Percentiles rank a stretch among this genome's conserved stretches.
Evolutionary conservation across 1,284 basidiomycete species (phyloP).

Genomic region (Wolfiporia cocos): DNA sequence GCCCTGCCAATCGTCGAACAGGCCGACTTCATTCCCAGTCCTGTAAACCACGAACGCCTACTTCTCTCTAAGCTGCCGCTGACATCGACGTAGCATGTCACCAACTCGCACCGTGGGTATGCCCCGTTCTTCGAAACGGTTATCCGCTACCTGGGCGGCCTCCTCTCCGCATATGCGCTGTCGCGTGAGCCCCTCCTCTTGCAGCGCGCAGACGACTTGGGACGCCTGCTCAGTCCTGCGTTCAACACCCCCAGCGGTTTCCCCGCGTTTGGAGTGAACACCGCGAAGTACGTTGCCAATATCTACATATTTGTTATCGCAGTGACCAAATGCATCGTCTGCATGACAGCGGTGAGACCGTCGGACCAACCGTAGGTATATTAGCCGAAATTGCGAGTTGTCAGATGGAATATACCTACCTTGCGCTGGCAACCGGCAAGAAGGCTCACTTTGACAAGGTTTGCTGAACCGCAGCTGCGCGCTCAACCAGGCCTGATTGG

Average conservation of each 20-base stretch:
- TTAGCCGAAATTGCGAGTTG: slow-evolving; percentile 47
- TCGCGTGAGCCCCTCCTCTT: slow-evolving; percentile 49
- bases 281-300: slow-evolving; percentile 24
- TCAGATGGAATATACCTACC: slow-evolving; percentile 60
- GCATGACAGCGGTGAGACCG: slow-evolving; percentile 4
- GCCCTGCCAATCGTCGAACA: slow-evolving; percentile 68
- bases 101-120: slow-evolving; percentile 12
- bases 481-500: too few species aligned
- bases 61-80: background rate
- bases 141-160: slow-evolving; percentile 71
- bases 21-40: slow-evolving; percentile 44
- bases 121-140: slow-evolving; percentile 70
- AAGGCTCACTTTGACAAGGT: slow-evolving; percentile 45
- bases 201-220: slow-evolving; percentile 46
- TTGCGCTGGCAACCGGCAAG: slow-evolving; percentile 55
- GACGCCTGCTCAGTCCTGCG: slow-evolving; percentile 39
- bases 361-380: slow-evolving; percentile 9
- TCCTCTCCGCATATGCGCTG: slow-evolving; percentile 67
- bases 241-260: slow-evolving; percentile 46
- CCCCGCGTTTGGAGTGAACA: slow-evolving; percentile 43
- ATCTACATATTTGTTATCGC: background rate
- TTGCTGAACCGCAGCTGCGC: slow-evolving; percentile 4
- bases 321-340: background rate
- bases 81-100: background rate
- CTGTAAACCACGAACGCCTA: background rate